These are phyloP conservation scores for Sindora glabra DNA, from an alignment of 306 rosid genomes.

Conservation along the genomic window DNA sequence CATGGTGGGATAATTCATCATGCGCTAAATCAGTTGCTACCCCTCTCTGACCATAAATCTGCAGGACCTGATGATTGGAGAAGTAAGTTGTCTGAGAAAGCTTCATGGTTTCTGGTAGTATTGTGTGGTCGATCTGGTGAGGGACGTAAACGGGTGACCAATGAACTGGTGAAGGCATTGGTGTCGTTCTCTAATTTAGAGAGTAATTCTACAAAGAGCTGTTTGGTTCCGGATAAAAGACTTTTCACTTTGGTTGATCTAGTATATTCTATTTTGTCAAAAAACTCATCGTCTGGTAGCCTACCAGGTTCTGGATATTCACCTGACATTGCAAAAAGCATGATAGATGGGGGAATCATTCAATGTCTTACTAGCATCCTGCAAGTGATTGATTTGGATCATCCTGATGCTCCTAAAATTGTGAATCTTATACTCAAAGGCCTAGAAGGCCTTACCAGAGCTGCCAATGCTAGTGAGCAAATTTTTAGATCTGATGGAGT, in stretches of 20 bases:
- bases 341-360: slow-evolving; percentile 95
- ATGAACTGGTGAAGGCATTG: slow-evolving; percentile 79
- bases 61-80: slow-evolving; percentile 99
- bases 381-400: slow-evolving; percentile 93
- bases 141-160: slow-evolving; percentile 85
- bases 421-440: slow-evolving; percentile 84
- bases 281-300: slow-evolving; percentile 84
- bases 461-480: slow-evolving; percentile 92
- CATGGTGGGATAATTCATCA: slow-evolving; percentile 74
- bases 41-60: slow-evolving; percentile 73
- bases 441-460: slow-evolving; percentile 84
- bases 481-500: slow-evolving; percentile 65
- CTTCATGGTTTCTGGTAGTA: slow-evolving; percentile 88
- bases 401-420: slow-evolving; percentile 92
- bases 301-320: slow-evolving; percentile 93
- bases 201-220: slow-evolving; percentile 47
- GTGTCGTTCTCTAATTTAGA: slow-evolving; percentile 52
- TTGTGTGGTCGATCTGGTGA: slow-evolving; percentile 94
- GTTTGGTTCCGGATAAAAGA: slow-evolving; percentile 77
- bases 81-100: slow-evolving; percentile 85
- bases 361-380: slow-evolving; percentile 74
- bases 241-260: slow-evolving; percentile 76
- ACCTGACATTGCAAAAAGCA: slow-evolving; percentile 91
- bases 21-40: slow-evolving; percentile 66
- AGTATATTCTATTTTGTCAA: slow-evolving; percentile 79